These are phyloP conservation scores for Cylindrotheca closterium DNA, from an alignment of 108 stramenopile species.

Conservation along the genomic window DNA sequence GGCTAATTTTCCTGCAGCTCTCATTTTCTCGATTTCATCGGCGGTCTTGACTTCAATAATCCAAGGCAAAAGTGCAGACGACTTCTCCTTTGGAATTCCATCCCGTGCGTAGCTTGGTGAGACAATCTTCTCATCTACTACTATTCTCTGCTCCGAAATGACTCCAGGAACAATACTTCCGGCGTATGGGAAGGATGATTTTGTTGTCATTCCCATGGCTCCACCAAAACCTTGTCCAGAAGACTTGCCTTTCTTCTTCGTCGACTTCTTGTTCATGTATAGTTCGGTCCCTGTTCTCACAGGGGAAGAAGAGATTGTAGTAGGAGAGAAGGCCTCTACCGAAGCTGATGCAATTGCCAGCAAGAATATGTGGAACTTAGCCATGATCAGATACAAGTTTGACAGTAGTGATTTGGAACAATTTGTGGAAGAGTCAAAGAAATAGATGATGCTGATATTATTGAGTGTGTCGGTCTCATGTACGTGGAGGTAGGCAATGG, in stretches of 20 bases:
- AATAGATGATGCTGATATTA: too few species aligned
- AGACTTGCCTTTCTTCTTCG: not conserved
- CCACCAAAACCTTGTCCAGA: not conserved
- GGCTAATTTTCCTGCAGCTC: slow-evolving; percentile 76
- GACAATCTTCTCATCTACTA: slow-evolving; percentile 39
- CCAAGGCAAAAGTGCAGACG: slow-evolving; percentile 46
- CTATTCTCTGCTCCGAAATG: slow-evolving; percentile 57
- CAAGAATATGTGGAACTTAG: too few species aligned
- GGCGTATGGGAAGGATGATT: slow-evolving; percentile 51
- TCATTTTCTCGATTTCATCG: slow-evolving; percentile 89
- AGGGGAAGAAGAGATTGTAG: not conserved
- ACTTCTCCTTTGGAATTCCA: slow-evolving; percentile 50
- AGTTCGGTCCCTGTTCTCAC: not conserved
- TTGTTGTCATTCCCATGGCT: not conserved
- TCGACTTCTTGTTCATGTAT: not conserved
- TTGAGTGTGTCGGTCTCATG: too few species aligned
- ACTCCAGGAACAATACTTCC: slow-evolving; percentile 62
- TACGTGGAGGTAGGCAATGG: too few species aligned
- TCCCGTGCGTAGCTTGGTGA: slow-evolving; percentile 80
- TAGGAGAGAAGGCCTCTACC: not conserved
- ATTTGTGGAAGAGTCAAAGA: too few species aligned
- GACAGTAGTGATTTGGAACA: too few species aligned
- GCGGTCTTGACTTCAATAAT: slow-evolving; percentile 85
- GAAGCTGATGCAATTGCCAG: not conserved
- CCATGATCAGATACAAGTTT: too few species aligned